These are phyloP conservation scores for Coniochaeta sp. DNA, from an alignment of 2,329 filamentous ascomycete species.

Conservation along the genomic window DNA sequence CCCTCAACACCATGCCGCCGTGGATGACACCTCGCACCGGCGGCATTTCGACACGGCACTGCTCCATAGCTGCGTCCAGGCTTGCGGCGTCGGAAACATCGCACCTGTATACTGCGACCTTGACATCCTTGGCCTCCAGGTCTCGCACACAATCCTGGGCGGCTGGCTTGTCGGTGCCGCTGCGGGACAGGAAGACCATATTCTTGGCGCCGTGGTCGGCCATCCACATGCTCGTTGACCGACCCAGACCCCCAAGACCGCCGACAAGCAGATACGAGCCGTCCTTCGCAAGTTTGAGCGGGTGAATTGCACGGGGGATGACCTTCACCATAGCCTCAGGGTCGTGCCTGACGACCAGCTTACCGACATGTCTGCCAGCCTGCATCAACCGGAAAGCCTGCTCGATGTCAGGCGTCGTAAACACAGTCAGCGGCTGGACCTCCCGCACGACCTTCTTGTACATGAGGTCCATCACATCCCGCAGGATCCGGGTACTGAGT, in stretches of 20 bases:
- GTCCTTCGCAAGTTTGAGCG: not conserved
- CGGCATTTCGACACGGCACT: conserved; percentile 14
- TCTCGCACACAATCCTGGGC: not conserved
- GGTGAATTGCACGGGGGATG: not conserved
- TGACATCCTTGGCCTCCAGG: not conserved
- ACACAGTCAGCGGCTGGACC: conserved; percentile 3
- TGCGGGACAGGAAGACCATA: conserved; percentile 47
- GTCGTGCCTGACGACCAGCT: conserved; percentile 15
- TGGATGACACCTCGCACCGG: conserved; percentile 25
- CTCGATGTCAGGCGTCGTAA: conserved; percentile 5
- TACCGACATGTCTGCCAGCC: not conserved
- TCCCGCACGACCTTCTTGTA: not conserved
- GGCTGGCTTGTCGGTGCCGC: conserved; percentile 19
- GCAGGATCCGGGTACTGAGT: not conserved
- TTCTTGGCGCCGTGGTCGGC: conserved; percentile 41
- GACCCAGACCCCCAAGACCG: conserved; percentile 51
- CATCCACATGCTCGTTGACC: conserved; percentile 43
- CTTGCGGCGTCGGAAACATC: conserved; percentile 32
- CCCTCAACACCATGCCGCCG: conserved; percentile 29
- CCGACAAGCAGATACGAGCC: conserved; percentile 44
- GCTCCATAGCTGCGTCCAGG: conserved; percentile 27
- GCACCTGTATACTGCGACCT: conserved; percentile 23
- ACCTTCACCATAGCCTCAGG: too few relatives aligned
- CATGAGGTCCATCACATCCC: not conserved
- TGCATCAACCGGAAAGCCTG: not conserved